phyloP scores from a whole-genome alignment of 163 green algal genomes.

The Chloromonas sp. region DNA sequence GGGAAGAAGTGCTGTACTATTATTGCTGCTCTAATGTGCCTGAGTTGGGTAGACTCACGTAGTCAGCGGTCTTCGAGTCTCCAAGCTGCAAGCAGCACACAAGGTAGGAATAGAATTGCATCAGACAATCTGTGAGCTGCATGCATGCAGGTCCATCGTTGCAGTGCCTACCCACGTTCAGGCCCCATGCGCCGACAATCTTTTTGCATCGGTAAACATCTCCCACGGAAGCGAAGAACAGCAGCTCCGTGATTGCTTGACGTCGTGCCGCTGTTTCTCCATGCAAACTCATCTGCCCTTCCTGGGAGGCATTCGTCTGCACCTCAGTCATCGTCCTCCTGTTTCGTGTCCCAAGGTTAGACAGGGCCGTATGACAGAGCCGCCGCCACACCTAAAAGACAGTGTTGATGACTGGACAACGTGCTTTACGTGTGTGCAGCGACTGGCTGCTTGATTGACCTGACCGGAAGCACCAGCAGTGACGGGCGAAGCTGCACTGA shows the following conservation, averaged over 20 bases:
- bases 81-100: slow-evolving; percentile 10
- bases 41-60: background rate
- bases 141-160: no score
- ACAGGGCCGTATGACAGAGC: no score
- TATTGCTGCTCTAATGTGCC: no score
- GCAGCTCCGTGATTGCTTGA: slow-evolving; percentile 76
- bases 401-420: no score
- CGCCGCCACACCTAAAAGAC: no score
- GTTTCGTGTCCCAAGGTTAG: background rate
- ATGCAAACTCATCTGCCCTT: slow-evolving; percentile 13
- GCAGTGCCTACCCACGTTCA: slow-evolving; percentile 33
- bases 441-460: no score
- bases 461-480: no score
- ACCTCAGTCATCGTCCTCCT: background rate
- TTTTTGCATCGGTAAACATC: slow-evolving; percentile 76
- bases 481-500: no score
- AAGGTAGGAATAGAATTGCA: slow-evolving; percentile 28
- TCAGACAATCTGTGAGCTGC: background rate
- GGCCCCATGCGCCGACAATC: slow-evolving; percentile 62
- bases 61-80: slow-evolving; percentile 14
- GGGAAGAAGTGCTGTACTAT: no score
- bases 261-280: slow-evolving; percentile 30
- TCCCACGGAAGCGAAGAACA: slow-evolving; percentile 84
- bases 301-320: background rate
- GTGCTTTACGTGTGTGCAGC: no score